Base-by-base conservation (phyloP, 1,284 basidiomycete genomes). In the Schizophyllum amplum region DNA sequence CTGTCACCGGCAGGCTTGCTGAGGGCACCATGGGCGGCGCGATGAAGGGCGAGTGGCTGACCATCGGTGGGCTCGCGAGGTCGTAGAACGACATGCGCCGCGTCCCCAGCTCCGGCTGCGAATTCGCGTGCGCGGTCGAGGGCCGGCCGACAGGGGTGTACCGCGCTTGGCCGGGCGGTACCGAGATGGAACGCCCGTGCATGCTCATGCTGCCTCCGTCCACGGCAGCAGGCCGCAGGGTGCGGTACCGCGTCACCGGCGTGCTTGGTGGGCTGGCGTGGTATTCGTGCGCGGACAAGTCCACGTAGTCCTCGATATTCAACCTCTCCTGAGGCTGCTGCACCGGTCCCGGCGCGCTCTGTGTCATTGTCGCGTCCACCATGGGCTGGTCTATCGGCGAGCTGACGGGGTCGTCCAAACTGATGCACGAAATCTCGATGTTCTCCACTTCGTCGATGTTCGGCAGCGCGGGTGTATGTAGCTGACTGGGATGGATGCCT, bases 231-330 rank as follows among this genome's bases (percentile, higher is more conserved):
- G 60, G 17, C n/a, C 73, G 70, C 64, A 75, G 61, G 61, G 71
- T 61, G 56, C 77, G 71, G 25, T 71, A 70, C 9, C 74, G 71
- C 15, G 69, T 74, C 57, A 80, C 72, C 15, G 83, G 84, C 23
- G 83, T 87, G 27, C 78, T 80, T 33, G 84, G 84, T 1, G 84
- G 84, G 15, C 83, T 86, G 24, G 74, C 64, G 60, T 79, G 75
- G 53, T 70, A 5, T 7, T 23, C 47, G n/a, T 49, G n/a, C 5
- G 17, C 22, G n/a, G 47, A 23, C n/a, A 49, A n/a, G n/a, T 49
- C 47, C 5, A 49, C 47, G 7, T 20, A 23, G 17, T 49, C 47
- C 17, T 49, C 47, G 47, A 49, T 5, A 7, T n/a, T 20, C n/a
- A 49, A 5, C 13, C 27, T 5, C 27, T 33, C 27, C 27, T 62